Base-by-base conservation (phyloP, 2,329 filamentous ascomycete species). In the Cladosporium sp. region DNA sequence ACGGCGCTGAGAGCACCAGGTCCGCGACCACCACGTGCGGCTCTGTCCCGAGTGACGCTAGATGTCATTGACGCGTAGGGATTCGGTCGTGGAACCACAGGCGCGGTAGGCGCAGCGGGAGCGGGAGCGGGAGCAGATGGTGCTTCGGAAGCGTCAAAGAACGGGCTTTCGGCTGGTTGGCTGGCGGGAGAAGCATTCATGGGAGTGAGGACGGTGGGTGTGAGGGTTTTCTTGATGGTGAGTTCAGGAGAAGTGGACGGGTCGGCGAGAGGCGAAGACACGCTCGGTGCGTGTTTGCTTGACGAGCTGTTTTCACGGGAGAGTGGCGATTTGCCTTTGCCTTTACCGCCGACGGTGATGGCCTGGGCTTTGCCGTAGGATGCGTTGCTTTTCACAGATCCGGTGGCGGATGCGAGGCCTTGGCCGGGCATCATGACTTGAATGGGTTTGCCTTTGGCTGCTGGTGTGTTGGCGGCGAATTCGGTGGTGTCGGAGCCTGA, bases 301-400 rank as follows among this genome's bases (percentile, higher is more conserved):
- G 64, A 65, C 2, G 62, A 60, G 59, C 65, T 63, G 19, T 57
- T 48, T 49, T 66, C 61, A 10, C 65, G 61, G 19, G 44, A 50
- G 15, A 71, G 62, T 3, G 69, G 66, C 54, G 69, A 68, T 17
- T 68, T 64, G 50, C 65, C 66, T 56, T 70, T 70, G 58, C 59
- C 52, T 51, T 68, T 65, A 32, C 70, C 73, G 7, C 28, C 52
- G 51, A 80, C 74, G 44, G 74, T 77, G 53, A 80, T 70, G 9
- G 77, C 73, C 50, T 71, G 75, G n/a, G 77, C 75, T 50, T 74
- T 76, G 39, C 71, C 76, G 19, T 75, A 67, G 20, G 72, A 72
- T 37, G 72, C 72, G 64, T 73, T 61, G 72, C 69, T 69, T 12
- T 72, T 71, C 60, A 71, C 65, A 2, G 73, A 70, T 58, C 71